Conservation (phyloP, 1,284 basidiomycete genomes). For the Cryptococcus deneoformans region DNA sequence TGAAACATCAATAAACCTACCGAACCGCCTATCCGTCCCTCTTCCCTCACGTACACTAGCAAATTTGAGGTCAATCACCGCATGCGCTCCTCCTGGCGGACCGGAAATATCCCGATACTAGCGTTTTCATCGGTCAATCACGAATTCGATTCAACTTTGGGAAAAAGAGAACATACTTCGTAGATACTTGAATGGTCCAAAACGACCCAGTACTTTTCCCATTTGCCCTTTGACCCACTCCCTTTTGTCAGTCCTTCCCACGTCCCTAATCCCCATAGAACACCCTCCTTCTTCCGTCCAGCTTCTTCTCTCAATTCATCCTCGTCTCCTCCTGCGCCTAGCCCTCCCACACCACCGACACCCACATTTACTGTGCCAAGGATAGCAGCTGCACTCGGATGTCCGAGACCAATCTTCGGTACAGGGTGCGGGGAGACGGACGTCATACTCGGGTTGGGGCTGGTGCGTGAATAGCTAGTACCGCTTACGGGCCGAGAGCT, state of each 20-base stretch:
- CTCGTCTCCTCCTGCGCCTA: constrained; percentile 38
- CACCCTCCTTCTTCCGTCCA: constrained; percentile 48
- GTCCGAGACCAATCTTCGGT: not conserved
- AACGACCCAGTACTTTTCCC: constrained; percentile 50
- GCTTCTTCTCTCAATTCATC: constrained; percentile 41
- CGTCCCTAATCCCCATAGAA: constrained; percentile 46
- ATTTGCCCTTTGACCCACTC: constrained; percentile 33
- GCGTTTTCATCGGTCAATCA: not conserved
- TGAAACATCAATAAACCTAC: constrained; percentile 18
- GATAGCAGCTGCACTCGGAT: not conserved
- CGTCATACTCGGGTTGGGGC: not conserved
- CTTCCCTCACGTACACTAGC: constrained; percentile 49
- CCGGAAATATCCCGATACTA: constrained; percentile 42
- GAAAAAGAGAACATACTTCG: constrained; percentile 28
- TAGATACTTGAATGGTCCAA: constrained; percentile 48
- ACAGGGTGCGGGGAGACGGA: not conserved
- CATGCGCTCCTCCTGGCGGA: constrained; percentile 35
- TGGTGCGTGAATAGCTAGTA: not conserved
- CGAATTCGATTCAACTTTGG: not conserved
- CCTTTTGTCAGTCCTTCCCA: constrained; percentile 46
- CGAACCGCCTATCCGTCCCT: constrained; percentile 47
- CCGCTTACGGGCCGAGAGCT: not conserved
- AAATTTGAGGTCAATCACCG: constrained; percentile 49
- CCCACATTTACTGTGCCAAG: not conserved
- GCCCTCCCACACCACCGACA: constrained; percentile 36